These are phyloP conservation scores for Gelatoporia subvermispora DNA, from an alignment of 768 basidiomycete genomes.

Conservation along the genomic window DNA sequence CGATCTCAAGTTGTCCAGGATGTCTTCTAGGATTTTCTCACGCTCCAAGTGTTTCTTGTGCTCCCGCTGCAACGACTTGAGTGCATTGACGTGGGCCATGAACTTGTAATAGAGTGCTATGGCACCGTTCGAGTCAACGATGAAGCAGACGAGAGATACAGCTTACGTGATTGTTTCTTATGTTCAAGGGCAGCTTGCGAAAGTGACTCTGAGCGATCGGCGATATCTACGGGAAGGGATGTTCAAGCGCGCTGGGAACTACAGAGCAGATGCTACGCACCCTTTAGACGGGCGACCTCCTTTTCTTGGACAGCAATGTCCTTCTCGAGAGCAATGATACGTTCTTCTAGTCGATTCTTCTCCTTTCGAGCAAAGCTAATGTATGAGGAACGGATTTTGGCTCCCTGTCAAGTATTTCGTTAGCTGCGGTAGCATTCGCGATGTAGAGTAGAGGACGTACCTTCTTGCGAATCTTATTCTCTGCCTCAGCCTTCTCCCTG, in stretches of 20 bases:
- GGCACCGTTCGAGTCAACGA: neutral
- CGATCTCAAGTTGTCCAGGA: slow-evolving; percentile 72
- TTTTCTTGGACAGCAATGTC: slow-evolving; percentile 63
- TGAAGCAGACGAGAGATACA: slow-evolving; percentile 6
- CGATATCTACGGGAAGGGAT: slow-evolving; percentile 48
- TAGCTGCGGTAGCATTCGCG: neutral
- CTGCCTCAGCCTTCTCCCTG: slow-evolving; percentile 64
- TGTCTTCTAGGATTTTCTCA: slow-evolving; percentile 74
- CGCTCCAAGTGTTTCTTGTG: slow-evolving; percentile 69
- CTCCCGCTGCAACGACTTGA: slow-evolving; percentile 72
- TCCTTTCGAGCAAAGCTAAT: slow-evolving; percentile 86
- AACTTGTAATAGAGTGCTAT: slow-evolving; percentile 81
- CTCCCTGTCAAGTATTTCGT: slow-evolving; percentile 47
- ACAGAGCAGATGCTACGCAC: slow-evolving; percentile 34
- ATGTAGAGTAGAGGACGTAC: slow-evolving; percentile 37
- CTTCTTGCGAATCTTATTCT: slow-evolving; percentile 74
- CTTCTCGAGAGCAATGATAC: slow-evolving; percentile 44
- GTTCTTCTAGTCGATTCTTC: slow-evolving; percentile 73
- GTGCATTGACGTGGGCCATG: slow-evolving; percentile 63
- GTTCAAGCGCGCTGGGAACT: too few relatives aligned
- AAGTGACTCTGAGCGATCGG: slow-evolving; percentile 71
- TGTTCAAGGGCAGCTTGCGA: slow-evolving; percentile 78
- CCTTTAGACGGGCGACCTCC: slow-evolving; percentile 70
- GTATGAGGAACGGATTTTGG: slow-evolving; percentile 88
- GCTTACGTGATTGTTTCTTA: slow-evolving; percentile 85